Conservation (phyloP, 2,329 filamentous ascomycete genomes). For the Stylonectria norvegica region DNA sequence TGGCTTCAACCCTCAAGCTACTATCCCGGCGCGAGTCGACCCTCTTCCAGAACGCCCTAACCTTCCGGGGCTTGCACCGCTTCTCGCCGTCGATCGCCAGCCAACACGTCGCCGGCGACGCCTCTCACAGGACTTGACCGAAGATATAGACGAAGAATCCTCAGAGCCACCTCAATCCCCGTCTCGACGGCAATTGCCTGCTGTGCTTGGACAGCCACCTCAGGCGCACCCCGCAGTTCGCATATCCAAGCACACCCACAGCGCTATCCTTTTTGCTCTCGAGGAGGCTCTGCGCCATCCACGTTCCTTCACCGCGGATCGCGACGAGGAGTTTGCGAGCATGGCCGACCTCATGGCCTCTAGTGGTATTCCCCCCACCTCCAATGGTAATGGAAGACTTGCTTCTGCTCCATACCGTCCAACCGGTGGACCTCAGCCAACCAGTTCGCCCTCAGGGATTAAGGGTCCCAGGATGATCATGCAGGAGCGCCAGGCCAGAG, state of each 20-base stretch:
- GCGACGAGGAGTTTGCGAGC: slow-evolving; percentile 80
- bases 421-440: slow-evolving; percentile 47
- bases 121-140: slow-evolving; percentile 49
- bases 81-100: slow-evolving; percentile 40
- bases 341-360: slow-evolving; percentile 78
- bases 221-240: slow-evolving; percentile 50
- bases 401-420: slow-evolving; percentile 42
- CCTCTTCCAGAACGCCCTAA: slow-evolving; percentile 23
- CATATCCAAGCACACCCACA: slow-evolving; percentile 80
- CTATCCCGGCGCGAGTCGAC: slow-evolving; percentile 13
- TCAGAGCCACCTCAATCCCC: slow-evolving; percentile 29
- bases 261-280: slow-evolving; percentile 86
- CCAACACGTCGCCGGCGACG: slow-evolving; percentile 29
- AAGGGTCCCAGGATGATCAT: slow-evolving; percentile 88
- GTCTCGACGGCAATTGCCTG: slow-evolving; percentile 21
- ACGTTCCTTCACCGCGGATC: slow-evolving; percentile 76
- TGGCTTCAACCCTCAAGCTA: slow-evolving; percentile 44
- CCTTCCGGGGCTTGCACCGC: slow-evolving; percentile 29
- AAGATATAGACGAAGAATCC: slow-evolving; percentile 42
- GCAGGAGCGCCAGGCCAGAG: slow-evolving; percentile 76
- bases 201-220: slow-evolving; percentile 29
- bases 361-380: slow-evolving; percentile 52
- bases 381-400: slow-evolving; percentile 57
- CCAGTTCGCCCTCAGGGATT: slow-evolving; percentile 62
- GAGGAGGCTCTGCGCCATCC: slow-evolving; percentile 87